phyloP scores from a whole-genome alignment of 768 basidiomycete species.

The Boletus barrowsii region DNA sequence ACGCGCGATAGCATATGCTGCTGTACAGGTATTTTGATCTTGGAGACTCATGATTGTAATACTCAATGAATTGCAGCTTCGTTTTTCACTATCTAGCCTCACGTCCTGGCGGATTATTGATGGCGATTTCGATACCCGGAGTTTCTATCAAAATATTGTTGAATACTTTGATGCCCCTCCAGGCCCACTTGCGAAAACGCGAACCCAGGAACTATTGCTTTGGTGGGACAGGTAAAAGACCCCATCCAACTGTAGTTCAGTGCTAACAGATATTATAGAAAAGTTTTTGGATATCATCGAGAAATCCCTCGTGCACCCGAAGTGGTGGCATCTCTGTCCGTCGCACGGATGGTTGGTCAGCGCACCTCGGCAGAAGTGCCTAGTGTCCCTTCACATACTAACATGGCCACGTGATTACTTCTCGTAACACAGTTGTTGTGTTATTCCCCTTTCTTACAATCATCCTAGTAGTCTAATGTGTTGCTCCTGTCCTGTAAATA shows the following conservation, averaged over 20 bases:
- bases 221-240: not conserved
- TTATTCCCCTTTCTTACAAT: too few relatives aligned
- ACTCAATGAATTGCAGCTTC: not conserved
- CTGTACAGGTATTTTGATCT: not conserved
- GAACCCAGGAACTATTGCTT: not conserved
- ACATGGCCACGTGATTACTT: too few relatives aligned
- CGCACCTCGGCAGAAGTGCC: not conserved
- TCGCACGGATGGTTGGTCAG: not conserved
- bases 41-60: not conserved
- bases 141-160: not conserved
- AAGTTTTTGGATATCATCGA: not conserved
- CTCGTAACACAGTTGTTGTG: too few relatives aligned
- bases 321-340: not conserved
- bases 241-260: not conserved
- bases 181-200: not conserved
- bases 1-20: not conserved
- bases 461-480: too few relatives aligned
- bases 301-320: not conserved
- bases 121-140: not conserved
- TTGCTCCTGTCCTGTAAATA: too few relatives aligned
- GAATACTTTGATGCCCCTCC: not conserved
- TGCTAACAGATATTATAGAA: not conserved
- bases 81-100: not conserved
- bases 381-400: not conserved
- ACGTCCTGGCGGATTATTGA: not conserved